Evolutionary conservation across 2,329 filamentous ascomycete genomes (phyloP).

Genomic region (Aureobasidium melanogenum): DNA sequence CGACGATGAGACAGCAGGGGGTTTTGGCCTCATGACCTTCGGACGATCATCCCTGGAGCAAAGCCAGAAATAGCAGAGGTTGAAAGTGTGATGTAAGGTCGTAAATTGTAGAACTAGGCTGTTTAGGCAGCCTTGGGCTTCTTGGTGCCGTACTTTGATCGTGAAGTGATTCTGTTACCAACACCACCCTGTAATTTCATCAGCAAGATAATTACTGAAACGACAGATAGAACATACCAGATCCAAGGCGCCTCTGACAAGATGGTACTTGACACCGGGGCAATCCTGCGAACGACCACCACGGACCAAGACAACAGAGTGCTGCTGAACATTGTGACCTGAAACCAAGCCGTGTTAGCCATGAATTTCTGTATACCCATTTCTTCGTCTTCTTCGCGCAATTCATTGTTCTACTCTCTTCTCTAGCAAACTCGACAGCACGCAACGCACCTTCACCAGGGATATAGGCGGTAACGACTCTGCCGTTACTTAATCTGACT

Average conservation of each 20-base stretch:
- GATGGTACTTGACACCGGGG: conserved; percentile 92
- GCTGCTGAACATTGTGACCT: conserved; percentile 97
- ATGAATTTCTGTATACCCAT: background rate
- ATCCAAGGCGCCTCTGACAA: conserved; percentile 86
- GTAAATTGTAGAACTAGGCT: background rate
- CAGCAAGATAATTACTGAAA: background rate
- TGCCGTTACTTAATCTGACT: conserved; percentile 78
- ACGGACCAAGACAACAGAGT: conserved; percentile 92
- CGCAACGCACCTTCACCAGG: conserved; percentile 66
- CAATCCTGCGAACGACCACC: conserved; percentile 94
- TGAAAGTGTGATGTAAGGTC: background rate
- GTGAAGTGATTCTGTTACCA: conserved; percentile 67
- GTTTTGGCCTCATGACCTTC: background rate
- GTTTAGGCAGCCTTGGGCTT: conserved; percentile 74
- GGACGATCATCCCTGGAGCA: background rate
- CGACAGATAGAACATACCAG: conserved; percentile 53
- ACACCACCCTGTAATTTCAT: conserved; percentile 66
- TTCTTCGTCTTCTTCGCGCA: background rate
- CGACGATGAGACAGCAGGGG: background rate
- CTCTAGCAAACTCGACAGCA: background rate
- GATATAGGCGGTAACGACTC: conserved; percentile 85
- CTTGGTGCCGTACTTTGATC: conserved; percentile 98
- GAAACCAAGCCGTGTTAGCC: conserved; percentile 13
- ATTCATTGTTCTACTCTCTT: background rate
- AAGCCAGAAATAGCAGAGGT: background rate